A percentile compares a stretch with the other conserved stretches of the same genome.
These are phyloP conservation scores for Candida labiduridarum DNA, from an alignment of 1,139 yeast genomes.

Conservation along the genomic window DNA sequence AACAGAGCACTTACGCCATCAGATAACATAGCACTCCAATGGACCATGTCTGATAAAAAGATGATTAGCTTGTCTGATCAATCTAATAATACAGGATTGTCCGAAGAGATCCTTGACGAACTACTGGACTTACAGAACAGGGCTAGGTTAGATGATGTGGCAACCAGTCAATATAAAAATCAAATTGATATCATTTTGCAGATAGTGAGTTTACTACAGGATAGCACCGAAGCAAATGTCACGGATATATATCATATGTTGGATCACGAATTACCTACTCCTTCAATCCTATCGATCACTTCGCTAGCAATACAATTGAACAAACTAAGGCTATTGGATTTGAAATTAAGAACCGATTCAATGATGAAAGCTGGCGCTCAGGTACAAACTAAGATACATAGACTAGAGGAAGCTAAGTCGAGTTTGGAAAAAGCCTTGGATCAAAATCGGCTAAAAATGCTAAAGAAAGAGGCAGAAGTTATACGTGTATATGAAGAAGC, in stretches of 20 bases:
- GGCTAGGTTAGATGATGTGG: constrained; percentile 12
- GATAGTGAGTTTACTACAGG: constrained; percentile 16
- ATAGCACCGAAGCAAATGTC: constrained; percentile 10
- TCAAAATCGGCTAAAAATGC: constrained; percentile 5
- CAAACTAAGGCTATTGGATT: constrained; percentile 37
- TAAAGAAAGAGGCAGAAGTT: constrained; percentile 16
- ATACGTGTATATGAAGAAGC: constrained; percentile 12
- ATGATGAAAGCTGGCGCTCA: constrained; percentile 23
- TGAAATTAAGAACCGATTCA: constrained; percentile 25
- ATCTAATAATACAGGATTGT: neutral
- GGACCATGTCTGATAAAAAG: constrained; percentile 4
- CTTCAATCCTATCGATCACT: constrained; percentile 33
- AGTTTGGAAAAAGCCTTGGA: constrained; percentile 9
- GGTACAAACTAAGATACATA: constrained; percentile 19
- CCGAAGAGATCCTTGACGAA: neutral
- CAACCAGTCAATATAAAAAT: constrained; percentile 8
- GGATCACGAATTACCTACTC: constrained; percentile 23
- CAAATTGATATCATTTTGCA: constrained; percentile 33
- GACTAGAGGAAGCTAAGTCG: constrained; percentile 15
- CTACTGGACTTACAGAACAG: constrained; percentile 10
- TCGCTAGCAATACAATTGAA: constrained; percentile 45
- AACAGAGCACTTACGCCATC: neutral
- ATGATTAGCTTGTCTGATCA: constrained; percentile 3
- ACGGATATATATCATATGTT: constrained; percentile 5
- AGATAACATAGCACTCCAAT: neutral